Evolutionary conservation across 257 asterid genomes (phyloP), one percentile per base, ranked within the genome.

Genomic region (Eustoma russellianum): DNA sequence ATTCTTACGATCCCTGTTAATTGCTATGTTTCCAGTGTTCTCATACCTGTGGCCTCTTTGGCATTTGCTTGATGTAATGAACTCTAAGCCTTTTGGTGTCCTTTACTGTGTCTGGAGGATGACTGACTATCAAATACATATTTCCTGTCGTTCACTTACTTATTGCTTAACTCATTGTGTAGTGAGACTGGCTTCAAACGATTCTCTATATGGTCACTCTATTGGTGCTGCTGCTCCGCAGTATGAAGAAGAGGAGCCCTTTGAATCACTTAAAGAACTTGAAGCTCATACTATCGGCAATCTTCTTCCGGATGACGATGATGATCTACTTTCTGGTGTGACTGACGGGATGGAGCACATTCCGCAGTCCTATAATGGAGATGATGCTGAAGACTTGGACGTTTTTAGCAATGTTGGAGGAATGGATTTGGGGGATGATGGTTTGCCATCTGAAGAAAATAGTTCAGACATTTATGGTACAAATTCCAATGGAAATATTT

Each of bases 231-330:
- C 80, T 61, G 80, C 72, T 67, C 66, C 88, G 61, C 90, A 71
- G 55, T 66, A 65, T 64, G 82, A 86, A 66, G 96, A 77, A 65
- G 94, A 90, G 53, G 94, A 88, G 58, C 82, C 81, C 41, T 85
- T 83, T 70, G 93, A 77, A 71, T 88, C 97, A 10, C 81, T 88
- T 65, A 77, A 81, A 78, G 97, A 92, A 79, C 80, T 92, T 48
- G 97, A 92, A 79, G 99, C 97, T 67, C 91, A 81, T 24, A 78
- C 99, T 50, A 85, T 92, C 57, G 95, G 99, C 46, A 83, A 88
- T 80, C 99, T 92, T 69, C 92, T 92, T 50, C 99, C 99, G 61
- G 79, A 69, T 48, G 97, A 88, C 67, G 95, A 91, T 33, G 98
- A 91, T 15, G 98, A 91, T 74, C 70, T 91, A 66, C 79, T 91